Base-by-base conservation (phyloP, 177 flowering plant species). In the Tripterygium wilfordii region DNA sequence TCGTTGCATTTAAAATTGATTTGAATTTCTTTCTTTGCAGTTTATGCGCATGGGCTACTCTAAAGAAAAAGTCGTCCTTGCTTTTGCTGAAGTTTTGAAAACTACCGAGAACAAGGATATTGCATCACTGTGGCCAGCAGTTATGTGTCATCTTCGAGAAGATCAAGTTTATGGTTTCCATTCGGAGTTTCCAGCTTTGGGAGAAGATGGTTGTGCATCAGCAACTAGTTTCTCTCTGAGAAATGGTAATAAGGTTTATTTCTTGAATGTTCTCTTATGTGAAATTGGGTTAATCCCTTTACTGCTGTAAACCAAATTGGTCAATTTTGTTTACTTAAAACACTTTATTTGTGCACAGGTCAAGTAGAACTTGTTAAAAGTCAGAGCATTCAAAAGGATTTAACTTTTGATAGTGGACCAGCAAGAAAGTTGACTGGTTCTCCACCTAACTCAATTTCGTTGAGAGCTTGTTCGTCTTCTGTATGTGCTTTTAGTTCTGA, bases 391-490 rank as follows among this genome's bases (percentile, higher is more conserved):
- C 30, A 15, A 43, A 37, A 5, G 9, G 42, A 39, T 13, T 42
- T 47, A 41, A 38, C 56, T 45, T 43, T 21, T 42, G 49, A 43
- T 53, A 70, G 39, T 53, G 58, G 37, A 22, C 31, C 25, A 16
- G 31, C 30, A 51, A 45, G 45, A 32, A 66, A 55, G 45, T 44
- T 53, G 39, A 32, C 38, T 51, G 64, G 44, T 45, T 51, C 70
- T 48, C 49, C 37, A 10, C 15, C 21, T 29, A 49, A 44, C 42
- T 54, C 75, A 45, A 65, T 59, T 54, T 45, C 62, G 49, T 53
- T 83, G 65, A 67, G 54, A 66, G 65, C 86, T 32, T 83, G 95
- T 72, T 69, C 88, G 28, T 70, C 86, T 36, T 59, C 63, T 53
- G 95, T 88, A 82, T 40, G 87, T 71, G 25, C n/a, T n/a, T n/a